phyloP scores from a whole-genome alignment of 441 rosid species.

The Aleurites moluccanus region DNA sequence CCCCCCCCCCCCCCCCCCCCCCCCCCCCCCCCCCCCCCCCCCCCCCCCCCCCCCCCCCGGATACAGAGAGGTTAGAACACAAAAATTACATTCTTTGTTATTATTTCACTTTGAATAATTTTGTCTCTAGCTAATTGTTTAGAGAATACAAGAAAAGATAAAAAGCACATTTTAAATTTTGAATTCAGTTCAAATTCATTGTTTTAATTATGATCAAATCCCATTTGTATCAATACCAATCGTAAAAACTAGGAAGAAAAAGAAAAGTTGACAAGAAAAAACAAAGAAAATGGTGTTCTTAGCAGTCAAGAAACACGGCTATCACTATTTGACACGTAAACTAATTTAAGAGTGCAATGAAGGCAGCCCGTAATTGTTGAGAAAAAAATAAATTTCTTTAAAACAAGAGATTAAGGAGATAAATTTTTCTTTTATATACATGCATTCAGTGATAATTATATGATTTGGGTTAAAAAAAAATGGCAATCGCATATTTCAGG shows the following conservation, averaged over 20 bases:
- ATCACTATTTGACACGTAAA: slow-evolving; percentile 38
- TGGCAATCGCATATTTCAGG: too few species aligned
- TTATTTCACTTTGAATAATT: slow-evolving; percentile 27
- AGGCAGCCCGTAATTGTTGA: neutral
- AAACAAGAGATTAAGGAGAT: too few species aligned
- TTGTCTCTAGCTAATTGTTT: slow-evolving; percentile 11
- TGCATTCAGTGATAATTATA: too few species aligned
- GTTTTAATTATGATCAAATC: too few species aligned
- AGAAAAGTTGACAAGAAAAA: neutral
- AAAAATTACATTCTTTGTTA: slow-evolving; percentile 30
- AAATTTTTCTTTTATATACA: too few species aligned
- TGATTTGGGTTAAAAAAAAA: too few species aligned
- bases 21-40: too few species aligned
- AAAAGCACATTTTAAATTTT: neutral
- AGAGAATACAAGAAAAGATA: slow-evolving; percentile 18
- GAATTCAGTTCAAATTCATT: too few species aligned
- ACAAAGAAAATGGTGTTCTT: neutral
- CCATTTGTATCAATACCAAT: neutral
- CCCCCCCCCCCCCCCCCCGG: too few species aligned
- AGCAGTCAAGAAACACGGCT: slow-evolving; percentile 50
- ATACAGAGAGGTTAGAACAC: slow-evolving; percentile 15
- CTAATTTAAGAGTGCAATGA: neutral
- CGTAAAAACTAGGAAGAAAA: neutral
- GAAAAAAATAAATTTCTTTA: too few species aligned
- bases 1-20: too few species aligned